These are phyloP conservation scores for Laguncularia racemosa DNA, from an alignment of 345 rosid genomes.

Conservation along the genomic window DNA sequence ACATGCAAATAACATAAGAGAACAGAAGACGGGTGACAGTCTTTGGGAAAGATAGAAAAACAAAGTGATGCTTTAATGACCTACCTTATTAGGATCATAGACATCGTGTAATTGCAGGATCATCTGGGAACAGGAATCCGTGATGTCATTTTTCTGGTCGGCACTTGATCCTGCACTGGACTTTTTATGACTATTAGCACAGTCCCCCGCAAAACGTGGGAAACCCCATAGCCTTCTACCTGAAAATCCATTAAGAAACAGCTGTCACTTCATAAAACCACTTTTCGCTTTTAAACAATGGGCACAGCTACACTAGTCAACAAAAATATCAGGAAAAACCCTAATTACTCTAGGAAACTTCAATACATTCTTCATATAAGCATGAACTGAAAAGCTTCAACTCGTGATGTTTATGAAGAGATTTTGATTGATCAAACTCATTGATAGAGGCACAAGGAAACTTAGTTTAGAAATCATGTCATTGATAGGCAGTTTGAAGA, in stretches of 20 bases:
- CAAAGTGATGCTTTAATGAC: background rate
- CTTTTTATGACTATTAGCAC: slow-evolving; percentile 79
- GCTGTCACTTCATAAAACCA: background rate
- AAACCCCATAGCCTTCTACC: slow-evolving; percentile 87
- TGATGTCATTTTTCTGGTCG: slow-evolving; percentile 70
- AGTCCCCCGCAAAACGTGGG: slow-evolving; percentile 85
- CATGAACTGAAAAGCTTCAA: too few relatives aligned
- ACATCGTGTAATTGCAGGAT: slow-evolving; percentile 97
- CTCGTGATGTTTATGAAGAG: too few relatives aligned
- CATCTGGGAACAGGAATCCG: slow-evolving; percentile 95
- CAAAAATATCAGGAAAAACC: background rate
- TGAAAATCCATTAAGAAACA: slow-evolving; percentile 18
- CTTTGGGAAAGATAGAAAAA: slow-evolving; percentile 2
- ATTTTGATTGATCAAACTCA: too few relatives aligned
- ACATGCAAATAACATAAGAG: background rate
- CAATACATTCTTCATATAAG: too few relatives aligned
- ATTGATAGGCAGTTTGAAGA: too few relatives aligned
- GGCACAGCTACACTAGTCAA: background rate
- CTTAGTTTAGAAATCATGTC: too few relatives aligned
- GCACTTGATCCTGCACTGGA: slow-evolving; percentile 53
- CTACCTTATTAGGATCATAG: slow-evolving; percentile 91
- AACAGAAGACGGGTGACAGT: background rate
- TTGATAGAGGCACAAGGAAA: too few relatives aligned
- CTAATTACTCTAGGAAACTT: background rate
- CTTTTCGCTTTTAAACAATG: background rate